phyloP scores from a whole-genome alignment of 208 protist genomes.

The Blechomonas ayalai region DNA sequence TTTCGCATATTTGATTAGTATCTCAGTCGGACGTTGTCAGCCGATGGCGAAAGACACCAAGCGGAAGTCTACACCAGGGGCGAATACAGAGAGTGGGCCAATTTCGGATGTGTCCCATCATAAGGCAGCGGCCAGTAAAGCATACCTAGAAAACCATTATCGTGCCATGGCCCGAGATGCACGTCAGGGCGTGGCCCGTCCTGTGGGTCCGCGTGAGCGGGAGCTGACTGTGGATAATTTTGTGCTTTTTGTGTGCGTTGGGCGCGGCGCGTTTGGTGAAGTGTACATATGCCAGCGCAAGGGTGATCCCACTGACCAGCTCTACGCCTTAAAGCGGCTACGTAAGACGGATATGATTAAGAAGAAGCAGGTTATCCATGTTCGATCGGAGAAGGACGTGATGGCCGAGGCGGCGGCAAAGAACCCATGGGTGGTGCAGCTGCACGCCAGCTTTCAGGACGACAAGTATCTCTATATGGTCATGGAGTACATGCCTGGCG shows the following conservation, averaged over 20 bases:
- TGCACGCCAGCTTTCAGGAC: conserved; percentile 92
- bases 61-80: not conserved
- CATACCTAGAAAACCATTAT: conserved; percentile 83
- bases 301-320: conserved; percentile 42
- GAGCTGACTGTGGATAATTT: conserved; percentile 77
- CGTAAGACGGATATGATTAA: conserved; percentile 90
- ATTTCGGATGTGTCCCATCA: conserved; percentile 77
- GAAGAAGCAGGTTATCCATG: conserved; percentile 84
- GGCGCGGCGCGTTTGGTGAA: conserved; percentile 87
- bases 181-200: conserved; percentile 34
- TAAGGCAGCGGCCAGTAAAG: conserved; percentile 81
- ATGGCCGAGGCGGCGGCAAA: conserved; percentile 68
- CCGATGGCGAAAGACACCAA: no score
- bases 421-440: conserved; percentile 87
- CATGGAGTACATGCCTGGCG: conserved; percentile 93
- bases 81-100: conserved; percentile 30
- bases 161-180: conserved; percentile 54
- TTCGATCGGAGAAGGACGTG: conserved; percentile 87
- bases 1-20: no score
- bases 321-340: conserved; percentile 89
- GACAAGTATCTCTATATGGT: conserved; percentile 90
- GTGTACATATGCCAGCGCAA: conserved; percentile 84
- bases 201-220: conserved; percentile 59
- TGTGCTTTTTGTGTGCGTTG: conserved; percentile 84
- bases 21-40: no score